phyloP scores from a whole-genome alignment of 331 rosid species.

The Prunus yedoensis region DNA sequence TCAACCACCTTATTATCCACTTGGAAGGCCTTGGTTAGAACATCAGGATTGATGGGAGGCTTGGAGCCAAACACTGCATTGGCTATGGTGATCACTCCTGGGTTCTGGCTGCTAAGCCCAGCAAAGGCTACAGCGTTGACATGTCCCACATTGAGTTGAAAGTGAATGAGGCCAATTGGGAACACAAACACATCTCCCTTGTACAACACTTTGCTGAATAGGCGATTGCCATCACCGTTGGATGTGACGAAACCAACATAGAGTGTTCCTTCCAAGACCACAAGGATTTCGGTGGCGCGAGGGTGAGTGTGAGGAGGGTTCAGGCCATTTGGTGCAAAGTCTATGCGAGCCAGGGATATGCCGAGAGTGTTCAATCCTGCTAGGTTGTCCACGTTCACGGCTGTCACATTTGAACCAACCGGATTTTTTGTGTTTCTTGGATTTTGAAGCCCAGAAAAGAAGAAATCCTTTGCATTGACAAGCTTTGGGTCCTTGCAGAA shows the following conservation, averaged over 20 bases:
- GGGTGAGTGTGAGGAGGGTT: slow-evolving; percentile 17
- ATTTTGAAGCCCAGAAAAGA: neutral
- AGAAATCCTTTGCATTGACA: neutral
- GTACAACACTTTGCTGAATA: neutral
- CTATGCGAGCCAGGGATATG: neutral
- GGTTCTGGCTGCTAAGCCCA: slow-evolving; percentile 2
- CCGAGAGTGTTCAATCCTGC: neutral
- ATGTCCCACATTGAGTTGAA: neutral
- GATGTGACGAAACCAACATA: neutral
- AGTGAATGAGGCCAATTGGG: slow-evolving; percentile 1
- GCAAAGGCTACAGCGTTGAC: neutral
- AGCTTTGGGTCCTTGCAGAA: slow-evolving; percentile 11
- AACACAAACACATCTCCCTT: neutral
- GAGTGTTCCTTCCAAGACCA: neutral
- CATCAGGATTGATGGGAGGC: neutral
- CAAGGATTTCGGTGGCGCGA: neutral
- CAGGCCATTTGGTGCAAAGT: neutral
- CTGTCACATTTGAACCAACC: neutral
- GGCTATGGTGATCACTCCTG: slow-evolving; percentile 4
- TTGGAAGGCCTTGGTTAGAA: slow-evolving; percentile 2
- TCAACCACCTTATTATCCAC: neutral
- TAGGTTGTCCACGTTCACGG: neutral
- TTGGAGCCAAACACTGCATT: neutral
- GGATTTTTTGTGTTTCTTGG: neutral
- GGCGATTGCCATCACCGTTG: neutral